Evolutionary conservation across 2,329 filamentous ascomycete genomes (phyloP), one percentile per base, ranked within the genome.

Genomic region (Ophiocordyceps polyrhachis-furcata): DNA sequence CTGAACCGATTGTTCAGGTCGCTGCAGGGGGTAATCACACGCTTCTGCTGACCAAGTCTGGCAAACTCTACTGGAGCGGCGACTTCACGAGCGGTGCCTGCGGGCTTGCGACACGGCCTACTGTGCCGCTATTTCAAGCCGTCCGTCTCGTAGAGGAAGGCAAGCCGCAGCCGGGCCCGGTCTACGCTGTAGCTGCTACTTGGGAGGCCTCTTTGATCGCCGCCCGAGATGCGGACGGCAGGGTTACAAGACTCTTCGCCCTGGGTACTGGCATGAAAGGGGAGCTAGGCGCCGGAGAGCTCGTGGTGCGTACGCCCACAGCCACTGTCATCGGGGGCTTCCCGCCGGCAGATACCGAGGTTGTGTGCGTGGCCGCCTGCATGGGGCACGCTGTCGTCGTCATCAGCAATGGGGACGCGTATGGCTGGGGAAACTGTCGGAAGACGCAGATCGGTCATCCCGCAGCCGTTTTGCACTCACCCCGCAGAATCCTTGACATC

Each of bases 1-100:
- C 55, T 25, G 57, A 63, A 14, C 54, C 58, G 23, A 57, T 70
- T 45, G 51, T 56, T 44, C 59, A 58, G 40, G 58, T 71, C 11
- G 64, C 64, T 19, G 68, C 84, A 8, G 89, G 89, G 4, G 88
- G 88, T 1, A 95, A 95, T 55, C 89, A 95, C 59, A 93, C 86
- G 0, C 63, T 95, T 4, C 58, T 93, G 11, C 65, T 87, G 12
- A 74, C 72, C n/a, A 55, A 65, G 4, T 57, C 66, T 23, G 79
- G 80, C 0, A 52, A 63, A 1, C 64, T 88, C 0, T 82, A 75
- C 54, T 78, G 74, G 54, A 71, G 76, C 41, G 87, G 87, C 1
- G 73, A 79, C 47, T 66, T 62, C 8, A 56, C 62, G 2, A 66
- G 58, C 12, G 74, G 75, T 13, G 72, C 74, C 2, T 79, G 74